These are phyloP conservation scores for Tetradesmus lagerheimii DNA, from an alignment of 139 green algal species.

Conservation along the genomic window DNA sequence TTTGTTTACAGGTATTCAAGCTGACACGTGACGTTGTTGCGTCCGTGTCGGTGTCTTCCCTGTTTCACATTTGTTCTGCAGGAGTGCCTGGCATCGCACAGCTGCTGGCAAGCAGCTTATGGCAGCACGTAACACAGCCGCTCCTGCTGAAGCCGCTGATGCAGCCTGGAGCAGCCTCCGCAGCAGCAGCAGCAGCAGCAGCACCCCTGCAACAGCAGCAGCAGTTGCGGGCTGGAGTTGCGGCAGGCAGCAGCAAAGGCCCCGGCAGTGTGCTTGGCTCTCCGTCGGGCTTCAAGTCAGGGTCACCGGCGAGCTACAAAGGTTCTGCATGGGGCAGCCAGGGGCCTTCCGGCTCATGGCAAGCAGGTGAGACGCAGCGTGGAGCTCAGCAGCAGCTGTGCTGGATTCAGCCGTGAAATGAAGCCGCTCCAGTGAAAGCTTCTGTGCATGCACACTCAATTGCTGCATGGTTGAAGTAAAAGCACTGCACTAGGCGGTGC, in stretches of 20 bases:
- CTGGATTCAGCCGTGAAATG: too few relatives aligned
- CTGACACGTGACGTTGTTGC: neutral
- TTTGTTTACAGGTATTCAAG: neutral
- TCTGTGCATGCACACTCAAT: too few relatives aligned
- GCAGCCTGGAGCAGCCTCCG: constrained; percentile 47
- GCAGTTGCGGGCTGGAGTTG: neutral
- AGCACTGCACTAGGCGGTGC: too few relatives aligned
- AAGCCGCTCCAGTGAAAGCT: too few relatives aligned
- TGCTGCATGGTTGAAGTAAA: too few relatives aligned
- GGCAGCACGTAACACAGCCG: constrained; percentile 70
- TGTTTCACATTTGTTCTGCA: too few relatives aligned
- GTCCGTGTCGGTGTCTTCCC: neutral
- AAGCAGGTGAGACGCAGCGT: neutral
- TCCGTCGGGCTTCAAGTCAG: neutral
- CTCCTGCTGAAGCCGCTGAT: constrained; percentile 78
- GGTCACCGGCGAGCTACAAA: neutral
- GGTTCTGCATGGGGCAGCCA: neutral
- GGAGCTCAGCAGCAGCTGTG: too few relatives aligned
- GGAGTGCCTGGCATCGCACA: constrained; percentile 51
- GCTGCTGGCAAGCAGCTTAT: constrained; percentile 69
- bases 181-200: neutral
- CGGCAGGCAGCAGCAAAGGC: neutral
- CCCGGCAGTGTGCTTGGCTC: neutral
- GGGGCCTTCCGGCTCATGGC: neutral
- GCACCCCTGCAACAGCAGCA: neutral